Percentiles rank a stretch among this genome's conserved stretches.
Conservation (phyloP, 352 stramenopile genomes). For the Phytophthora capsici region DNA sequence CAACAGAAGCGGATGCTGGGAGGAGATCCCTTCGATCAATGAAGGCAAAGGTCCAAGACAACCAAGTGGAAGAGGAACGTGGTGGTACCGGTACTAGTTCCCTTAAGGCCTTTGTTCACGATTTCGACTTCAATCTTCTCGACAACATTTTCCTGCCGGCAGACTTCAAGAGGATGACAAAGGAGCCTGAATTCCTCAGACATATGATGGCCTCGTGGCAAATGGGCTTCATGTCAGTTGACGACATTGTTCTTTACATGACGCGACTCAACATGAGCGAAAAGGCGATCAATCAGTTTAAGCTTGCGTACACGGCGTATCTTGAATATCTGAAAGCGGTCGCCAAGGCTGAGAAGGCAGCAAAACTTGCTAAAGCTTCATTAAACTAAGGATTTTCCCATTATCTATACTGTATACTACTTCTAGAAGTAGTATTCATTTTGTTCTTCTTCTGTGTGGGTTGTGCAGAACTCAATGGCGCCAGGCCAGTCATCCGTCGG, state of each 20-base stretch:
- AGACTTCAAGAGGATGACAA: background rate
- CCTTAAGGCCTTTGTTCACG: background rate
- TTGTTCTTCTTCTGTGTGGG: background rate
- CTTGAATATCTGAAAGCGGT: background rate
- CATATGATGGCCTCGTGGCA: background rate
- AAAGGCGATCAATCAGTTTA: background rate
- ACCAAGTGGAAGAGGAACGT: background rate
- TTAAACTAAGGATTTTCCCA: no score
- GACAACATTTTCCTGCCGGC: background rate
- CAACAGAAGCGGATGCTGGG: background rate
- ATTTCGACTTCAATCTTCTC: background rate
- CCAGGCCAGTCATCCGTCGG: constrained; percentile 16
- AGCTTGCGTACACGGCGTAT: background rate
- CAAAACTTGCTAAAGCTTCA: background rate
- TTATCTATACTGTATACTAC: no score
- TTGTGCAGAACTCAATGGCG: background rate
- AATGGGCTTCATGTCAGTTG: background rate
- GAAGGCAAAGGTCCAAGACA: background rate
- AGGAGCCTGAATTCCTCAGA: background rate
- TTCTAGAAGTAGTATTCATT: no score
- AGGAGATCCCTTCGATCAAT: background rate
- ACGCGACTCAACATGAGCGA: background rate
- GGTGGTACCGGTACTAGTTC: background rate
- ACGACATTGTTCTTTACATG: background rate
- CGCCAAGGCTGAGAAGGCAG: no score